A percentile compares a stretch with the other conserved stretches of the same genome.
Evolutionary conservation across 2,329 filamentous ascomycete species (phyloP).

Genomic region (Dactylella cylindrospora): DNA sequence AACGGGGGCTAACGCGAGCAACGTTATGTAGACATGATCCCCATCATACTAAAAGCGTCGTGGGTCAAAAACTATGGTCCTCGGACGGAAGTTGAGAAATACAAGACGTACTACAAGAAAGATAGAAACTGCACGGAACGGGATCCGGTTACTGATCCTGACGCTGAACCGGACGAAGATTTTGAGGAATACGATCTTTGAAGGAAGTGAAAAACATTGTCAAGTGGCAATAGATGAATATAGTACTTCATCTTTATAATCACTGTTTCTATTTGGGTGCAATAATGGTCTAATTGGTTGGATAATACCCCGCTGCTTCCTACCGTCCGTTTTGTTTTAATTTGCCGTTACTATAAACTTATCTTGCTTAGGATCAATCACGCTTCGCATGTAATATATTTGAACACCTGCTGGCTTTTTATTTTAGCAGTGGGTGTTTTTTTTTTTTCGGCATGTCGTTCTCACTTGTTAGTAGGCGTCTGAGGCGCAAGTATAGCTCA

Average conservation of each 20-base stretch:
- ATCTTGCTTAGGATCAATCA: too few species aligned
- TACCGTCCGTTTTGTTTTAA: too few species aligned
- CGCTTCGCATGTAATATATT: too few species aligned
- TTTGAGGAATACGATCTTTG: conserved; percentile 16
- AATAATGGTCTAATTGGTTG: conserved; percentile 2
- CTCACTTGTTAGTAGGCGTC: too few species aligned
- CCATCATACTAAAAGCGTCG: conserved; percentile 34
- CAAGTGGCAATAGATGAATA: not conserved
- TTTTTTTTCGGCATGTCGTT: too few species aligned
- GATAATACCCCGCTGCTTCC: conserved; percentile 26
- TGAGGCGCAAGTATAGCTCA: too few species aligned
- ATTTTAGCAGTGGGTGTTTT: too few species aligned
- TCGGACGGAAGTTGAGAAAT: conserved; percentile 30
- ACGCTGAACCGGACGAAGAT: conserved; percentile 35
- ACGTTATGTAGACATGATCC: conserved; percentile 40
- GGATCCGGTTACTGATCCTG: conserved; percentile 38
- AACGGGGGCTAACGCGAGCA: not conserved
- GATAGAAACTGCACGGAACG: conserved; percentile 35
- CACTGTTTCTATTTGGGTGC: not conserved
- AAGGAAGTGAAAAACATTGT: not conserved
- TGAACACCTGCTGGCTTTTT: too few species aligned
- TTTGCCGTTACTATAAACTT: too few species aligned
- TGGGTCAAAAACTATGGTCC: conserved; percentile 20
- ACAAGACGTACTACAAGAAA: conserved; percentile 31
- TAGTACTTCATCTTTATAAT: too few species aligned